Base-by-base conservation (phyloP, 75 land plant genomes). In the Adiantum capillusveneris region DNA sequence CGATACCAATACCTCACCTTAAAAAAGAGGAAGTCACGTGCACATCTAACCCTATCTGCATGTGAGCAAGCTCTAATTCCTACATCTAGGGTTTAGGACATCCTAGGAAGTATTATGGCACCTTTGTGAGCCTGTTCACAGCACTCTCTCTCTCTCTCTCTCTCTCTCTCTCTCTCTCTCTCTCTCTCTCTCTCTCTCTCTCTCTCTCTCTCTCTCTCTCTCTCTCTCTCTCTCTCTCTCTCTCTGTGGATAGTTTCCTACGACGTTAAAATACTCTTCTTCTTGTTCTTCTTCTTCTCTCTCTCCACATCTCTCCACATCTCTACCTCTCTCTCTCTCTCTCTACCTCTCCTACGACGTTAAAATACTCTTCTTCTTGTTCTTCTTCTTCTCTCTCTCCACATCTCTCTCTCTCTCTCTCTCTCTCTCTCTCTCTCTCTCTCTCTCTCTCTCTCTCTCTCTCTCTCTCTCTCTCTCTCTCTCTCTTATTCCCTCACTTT, bases 171-270 rank as follows among this genome's bases (percentile, higher is more conserved):
- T 17, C 17, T 14, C 14, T 3, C 3, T 14, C 3, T 17, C 49
- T 17, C 49, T 14, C 49, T 17, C n/a, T 17, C 49, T 46, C 49
- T 34, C 37, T 34, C 37, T 34, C 37, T 34, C 37, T 9, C 37
- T 9, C 37, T 34, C 37, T 34, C 37, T 34, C 37, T 34, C 37
- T 9, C 37, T 9, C 37, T 9, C 37, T 9, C 37, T 34, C 49
- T n/a, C 49, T 46, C n/a, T 46, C 49, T 17, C 49, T 17, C n/a
- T 14, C 49, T 17, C 49, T 46, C 49, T n/a, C 49, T 46, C 49
- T 46, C n/a, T 46, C 49, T 46, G 12, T 14, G 5, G 12, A 1
- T 14, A 1, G 12, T 46, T 14, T 46, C 49, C 14, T 3, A 2
- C 49, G 5, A 5, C 49, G 5, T 14, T 17, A 5, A 1, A 5